phyloP scores from a whole-genome alignment of 1,284 basidiomycete species.

The Sanghuangporus sanghuang region DNA sequence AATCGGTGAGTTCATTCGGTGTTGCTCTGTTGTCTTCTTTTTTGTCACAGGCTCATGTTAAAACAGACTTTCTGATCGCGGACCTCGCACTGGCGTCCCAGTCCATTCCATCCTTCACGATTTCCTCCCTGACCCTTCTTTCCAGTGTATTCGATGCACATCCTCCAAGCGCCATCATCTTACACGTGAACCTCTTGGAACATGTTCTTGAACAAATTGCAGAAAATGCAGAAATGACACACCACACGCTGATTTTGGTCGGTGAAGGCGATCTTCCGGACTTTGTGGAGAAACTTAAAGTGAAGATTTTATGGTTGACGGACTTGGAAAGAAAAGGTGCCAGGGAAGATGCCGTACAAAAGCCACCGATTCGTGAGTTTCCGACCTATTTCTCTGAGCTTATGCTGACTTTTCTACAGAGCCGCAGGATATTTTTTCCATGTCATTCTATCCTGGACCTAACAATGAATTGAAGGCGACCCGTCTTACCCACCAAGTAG shows the following conservation, averaged over 20 bases:
- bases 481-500: conserved; percentile 57
- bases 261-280: conserved; percentile 45
- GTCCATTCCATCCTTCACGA: conserved; percentile 65
- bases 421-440: conserved; percentile 56
- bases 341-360: conserved; percentile 20
- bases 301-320: conserved; percentile 53
- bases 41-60: neutral
- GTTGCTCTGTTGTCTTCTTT: neutral
- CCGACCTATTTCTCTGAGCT: no score
- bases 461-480: conserved; percentile 52
- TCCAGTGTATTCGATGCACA: conserved; percentile 57
- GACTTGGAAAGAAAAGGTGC: conserved; percentile 63
- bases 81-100: conserved; percentile 72
- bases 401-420: conserved; percentile 31
- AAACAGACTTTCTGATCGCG: conserved; percentile 65
- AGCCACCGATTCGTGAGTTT: neutral
- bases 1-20: conserved; percentile 45
- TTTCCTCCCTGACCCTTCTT: conserved; percentile 53
- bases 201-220: conserved; percentile 63
- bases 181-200: conserved; percentile 55
- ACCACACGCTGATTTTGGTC: conserved; percentile 61
- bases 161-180: conserved; percentile 63
- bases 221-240: conserved; percentile 43
- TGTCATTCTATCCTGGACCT: conserved; percentile 54
- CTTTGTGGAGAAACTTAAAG: conserved; percentile 36